Evolutionary conservation across 179 eudicot species (phyloP).

Genomic region (Beta corolliflora): DNA sequence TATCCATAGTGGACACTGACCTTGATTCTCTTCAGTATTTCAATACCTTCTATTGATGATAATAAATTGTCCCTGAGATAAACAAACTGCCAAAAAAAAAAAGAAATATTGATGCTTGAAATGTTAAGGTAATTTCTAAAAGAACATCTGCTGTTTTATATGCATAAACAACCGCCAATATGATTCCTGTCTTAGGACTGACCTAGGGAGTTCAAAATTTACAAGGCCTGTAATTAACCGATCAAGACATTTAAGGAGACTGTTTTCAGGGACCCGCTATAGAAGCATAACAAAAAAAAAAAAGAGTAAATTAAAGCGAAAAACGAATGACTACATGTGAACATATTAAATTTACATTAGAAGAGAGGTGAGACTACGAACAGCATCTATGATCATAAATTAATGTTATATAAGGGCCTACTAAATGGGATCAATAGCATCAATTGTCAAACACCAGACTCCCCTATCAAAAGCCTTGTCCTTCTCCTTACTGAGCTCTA

Average conservation of each 20-base stretch:
- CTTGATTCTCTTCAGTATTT: constrained; percentile 85
- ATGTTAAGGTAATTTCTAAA: not conserved
- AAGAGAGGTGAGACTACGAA: not conserved
- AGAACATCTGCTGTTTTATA: not conserved
- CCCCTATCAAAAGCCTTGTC: not conserved
- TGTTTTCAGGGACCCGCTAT: not conserved
- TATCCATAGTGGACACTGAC: constrained; percentile 40
- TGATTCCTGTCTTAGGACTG: not conserved
- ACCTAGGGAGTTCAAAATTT: not conserved
- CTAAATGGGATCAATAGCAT: not conserved
- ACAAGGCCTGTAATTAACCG: not conserved
- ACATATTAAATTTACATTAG: not conserved
- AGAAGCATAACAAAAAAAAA: not conserved
- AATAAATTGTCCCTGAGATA: constrained; percentile 94
- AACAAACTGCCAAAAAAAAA: constrained; percentile 68
- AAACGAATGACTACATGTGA: not conserved
- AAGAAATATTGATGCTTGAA: constrained; percentile 8
- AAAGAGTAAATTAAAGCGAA: not conserved
- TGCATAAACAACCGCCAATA: constrained; percentile 3
- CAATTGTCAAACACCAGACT: not conserved
- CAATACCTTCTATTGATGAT: constrained; percentile 85
- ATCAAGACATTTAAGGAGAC: not conserved
- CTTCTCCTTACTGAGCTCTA: not conserved
- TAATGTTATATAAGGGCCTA: not conserved
- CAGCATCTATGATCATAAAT: not conserved